phyloP scores from a whole-genome alignment of 441 rosid genomes.

The Mallotus japonicus region DNA sequence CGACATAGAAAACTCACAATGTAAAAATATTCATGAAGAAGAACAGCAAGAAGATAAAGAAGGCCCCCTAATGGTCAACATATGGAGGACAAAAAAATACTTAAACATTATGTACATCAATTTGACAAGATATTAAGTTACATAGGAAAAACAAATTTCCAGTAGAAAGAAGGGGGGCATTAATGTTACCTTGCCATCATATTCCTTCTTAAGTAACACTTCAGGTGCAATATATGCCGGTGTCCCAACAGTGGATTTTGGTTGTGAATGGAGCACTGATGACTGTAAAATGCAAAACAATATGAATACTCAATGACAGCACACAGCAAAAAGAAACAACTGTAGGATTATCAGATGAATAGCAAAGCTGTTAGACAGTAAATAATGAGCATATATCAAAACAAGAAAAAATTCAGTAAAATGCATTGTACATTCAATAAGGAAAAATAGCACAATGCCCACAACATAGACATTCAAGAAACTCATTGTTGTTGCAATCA shows the following conservation, averaged over 20 bases:
- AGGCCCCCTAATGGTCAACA: background rate
- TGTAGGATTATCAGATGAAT: background rate
- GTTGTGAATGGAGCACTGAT: slow-evolving; percentile 92
- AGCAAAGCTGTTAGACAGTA: background rate
- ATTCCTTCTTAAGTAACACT: slow-evolving; percentile 90
- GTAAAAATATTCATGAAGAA: background rate
- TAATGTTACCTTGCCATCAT: slow-evolving; percentile 86
- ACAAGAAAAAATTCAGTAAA: slow-evolving; percentile 4
- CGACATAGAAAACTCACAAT: background rate
- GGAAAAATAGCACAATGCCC: background rate
- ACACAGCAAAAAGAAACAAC: background rate
- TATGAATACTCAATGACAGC: slow-evolving; percentile 4
- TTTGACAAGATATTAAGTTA: background rate
- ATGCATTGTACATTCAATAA: background rate
- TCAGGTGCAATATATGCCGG: slow-evolving; percentile 99
- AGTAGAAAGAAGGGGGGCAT: slow-evolving; percentile 1
- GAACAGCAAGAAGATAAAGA: background rate
- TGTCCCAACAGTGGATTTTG: slow-evolving; percentile 99
- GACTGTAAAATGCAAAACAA: slow-evolving; percentile 48
- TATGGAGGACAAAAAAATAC: background rate
- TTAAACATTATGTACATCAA: no score
- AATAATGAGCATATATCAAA: background rate
- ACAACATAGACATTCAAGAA: slow-evolving; percentile 7
- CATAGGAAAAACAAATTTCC: background rate
- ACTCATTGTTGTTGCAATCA: slow-evolving; percentile 2